Percentiles rank a stretch among this genome's conserved stretches.
Evolutionary conservation across 768 basidiomycete species (phyloP).

Genomic region (Exsudoporus frostii): DNA sequence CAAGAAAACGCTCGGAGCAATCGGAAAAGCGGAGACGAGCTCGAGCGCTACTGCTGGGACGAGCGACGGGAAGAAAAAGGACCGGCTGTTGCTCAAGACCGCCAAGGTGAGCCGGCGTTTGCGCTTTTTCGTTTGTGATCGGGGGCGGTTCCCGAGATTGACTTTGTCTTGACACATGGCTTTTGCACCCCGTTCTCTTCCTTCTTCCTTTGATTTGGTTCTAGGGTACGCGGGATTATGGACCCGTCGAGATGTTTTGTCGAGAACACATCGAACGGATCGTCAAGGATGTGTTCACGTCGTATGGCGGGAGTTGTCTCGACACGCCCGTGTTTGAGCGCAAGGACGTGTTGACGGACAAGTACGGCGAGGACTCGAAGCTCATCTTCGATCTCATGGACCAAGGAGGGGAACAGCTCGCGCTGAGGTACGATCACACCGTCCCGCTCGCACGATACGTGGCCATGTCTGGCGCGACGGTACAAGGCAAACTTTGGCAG

Average conservation of each 20-base stretch:
- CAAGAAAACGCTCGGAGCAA: conserved; percentile 51
- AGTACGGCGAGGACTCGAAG: conserved; percentile 97
- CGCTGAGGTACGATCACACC: conserved; percentile 93
- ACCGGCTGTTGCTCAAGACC: conserved; percentile 80
- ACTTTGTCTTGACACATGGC: background rate
- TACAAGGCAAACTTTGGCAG: conserved; percentile 88
- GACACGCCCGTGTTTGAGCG: conserved; percentile 99
- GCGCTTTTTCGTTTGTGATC: conserved; percentile 1
- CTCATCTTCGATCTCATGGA: conserved; percentile 97
- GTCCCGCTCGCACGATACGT: conserved; percentile 94
- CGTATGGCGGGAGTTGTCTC: conserved; percentile 86
- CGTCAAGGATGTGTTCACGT: conserved; percentile 83
- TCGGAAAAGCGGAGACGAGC: conserved; percentile 31
- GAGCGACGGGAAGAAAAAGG: conserved; percentile 55
- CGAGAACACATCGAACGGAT: conserved; percentile 86
- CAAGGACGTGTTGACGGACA: conserved; percentile 92
- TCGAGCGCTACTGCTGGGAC: conserved; percentile 33
- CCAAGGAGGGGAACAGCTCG: conserved; percentile 95
- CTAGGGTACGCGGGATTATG: conserved; percentile 94
- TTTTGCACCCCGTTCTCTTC: background rate
- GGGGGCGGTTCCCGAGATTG: conserved; percentile 4
- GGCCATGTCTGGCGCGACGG: conserved; percentile 89
- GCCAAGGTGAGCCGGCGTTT: conserved; percentile 65
- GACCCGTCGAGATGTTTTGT: conserved; percentile 88
- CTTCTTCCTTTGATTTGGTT: background rate